Base-by-base conservation (phyloP, 257 asterid species). In the Petunia secreta region DNA sequence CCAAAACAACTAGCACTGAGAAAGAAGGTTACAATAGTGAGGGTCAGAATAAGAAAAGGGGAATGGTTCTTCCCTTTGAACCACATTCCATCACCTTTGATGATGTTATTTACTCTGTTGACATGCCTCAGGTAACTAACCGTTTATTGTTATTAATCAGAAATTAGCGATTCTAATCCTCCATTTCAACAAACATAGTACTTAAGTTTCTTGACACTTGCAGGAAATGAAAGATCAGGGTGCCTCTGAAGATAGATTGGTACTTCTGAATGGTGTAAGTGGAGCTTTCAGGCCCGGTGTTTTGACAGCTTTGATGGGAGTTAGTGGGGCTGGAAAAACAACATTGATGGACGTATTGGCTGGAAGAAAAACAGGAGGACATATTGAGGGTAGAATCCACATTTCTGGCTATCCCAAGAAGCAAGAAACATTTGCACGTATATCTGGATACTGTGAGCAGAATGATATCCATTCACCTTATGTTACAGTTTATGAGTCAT, bases 41-140 rank as follows among this genome's bases (percentile, higher is more conserved):
- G 77, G 83, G 79, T 2, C 36, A 85, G 68, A 87, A 75, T 36
- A 43, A 38, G 64, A 80, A 87, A 78, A 89, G 60, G 67, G 97
- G 97, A 87, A 89, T 92, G 97, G 86, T 94, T 79, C 98, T 94
- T 85, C 98, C 98, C 38, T 94, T 92, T 63, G 98, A 90, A 81
- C 98, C 98, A 1, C 94, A 94, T 82, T 91, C 91, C 13, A 83
- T 94, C 73, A 92, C 97, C 25, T 94, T 94, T 59, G 93, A 94
- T 11, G 88, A 92, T 9, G 40, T 94, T 40, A 79, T 62, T 76
- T 94, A 92, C 78, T 91, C 97, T 1, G 98, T 94, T 4, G 98
- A 92, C 87, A 94, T 94, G 98, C 98, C 98, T 73, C 76, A 79
- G 69, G 98, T 92, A 85, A 62, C 25, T 48, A 3, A 25, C 15